Evolutionary conservation across 176 grass and related monocot genomes (phyloP), one percentile per base, ranked within the genome.

Genomic region (Carex cristatella): DNA sequence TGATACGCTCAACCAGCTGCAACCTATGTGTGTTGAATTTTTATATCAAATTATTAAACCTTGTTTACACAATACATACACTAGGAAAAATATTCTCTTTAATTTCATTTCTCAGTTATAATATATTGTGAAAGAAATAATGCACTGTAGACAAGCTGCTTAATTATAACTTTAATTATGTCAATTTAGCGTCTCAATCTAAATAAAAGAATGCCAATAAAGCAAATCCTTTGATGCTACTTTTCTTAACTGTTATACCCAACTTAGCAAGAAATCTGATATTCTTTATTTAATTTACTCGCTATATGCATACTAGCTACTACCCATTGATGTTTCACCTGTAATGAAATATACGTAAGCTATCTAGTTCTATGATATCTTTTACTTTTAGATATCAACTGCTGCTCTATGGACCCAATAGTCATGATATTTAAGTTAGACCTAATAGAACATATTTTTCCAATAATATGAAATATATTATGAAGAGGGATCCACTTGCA

Each of bases 171-270:
- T 48, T 48, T 48, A 9, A 48, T 48, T 48, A 48, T 53, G 65
- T 35, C 27, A 2, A 48, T 48, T 28, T 28, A 10, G 73, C 56
- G 12, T 23, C 23, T 56, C 27, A 14, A 10, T 37, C 32, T 2
- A 9, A 18, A 1, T 14, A 12, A 53, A 31, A 31, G 10, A 54
- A 76, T 56, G 48, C 73, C 49, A 77, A 12, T 55, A 54, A 77
- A 63, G n/a, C n/a, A 81, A 81, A 63, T 46, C 15, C 6, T 4
- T 62, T 64, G 2, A n/a, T 63, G 55, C 57, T 32, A 81, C 9
- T 63, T 81, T 81, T 81, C 79, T 44, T 27, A 81, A 46, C 79
- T 44, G 79, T 81, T 81, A 62, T 81, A 46, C 79, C 79, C 79
- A 63, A 63, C 57, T 11, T 81, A 81, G 35, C 79, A 46, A 40